A percentile compares a stretch with the other conserved stretches of the same genome.
These are phyloP conservation scores for Sedum album DNA, from an alignment of 164 flowering plant genomes.

Conservation along the genomic window DNA sequence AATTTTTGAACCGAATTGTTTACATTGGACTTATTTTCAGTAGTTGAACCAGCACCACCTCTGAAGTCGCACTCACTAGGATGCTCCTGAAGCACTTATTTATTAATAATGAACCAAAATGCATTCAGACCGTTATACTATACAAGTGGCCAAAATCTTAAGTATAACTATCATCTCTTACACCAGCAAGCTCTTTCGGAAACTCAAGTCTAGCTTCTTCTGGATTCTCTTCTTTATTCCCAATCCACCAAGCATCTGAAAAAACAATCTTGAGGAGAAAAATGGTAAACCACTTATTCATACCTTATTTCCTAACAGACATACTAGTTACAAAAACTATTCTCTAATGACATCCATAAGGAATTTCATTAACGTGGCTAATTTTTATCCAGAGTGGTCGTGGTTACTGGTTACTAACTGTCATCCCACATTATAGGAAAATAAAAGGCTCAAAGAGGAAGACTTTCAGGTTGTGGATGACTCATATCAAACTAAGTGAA, in stretches of 20 bases:
- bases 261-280: conserved; percentile 52
- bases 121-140: neutral
- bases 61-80: conserved; percentile 53
- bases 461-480: too few relatives aligned
- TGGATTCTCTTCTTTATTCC: conserved; percentile 78
- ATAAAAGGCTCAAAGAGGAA: too few relatives aligned
- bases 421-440: too few relatives aligned
- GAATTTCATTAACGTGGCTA: too few relatives aligned
- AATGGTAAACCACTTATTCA: neutral
- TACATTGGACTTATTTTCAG: conserved; percentile 20
- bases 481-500: too few relatives aligned
- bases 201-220: conserved; percentile 70
- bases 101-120: neutral
- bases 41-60: conserved; percentile 72
- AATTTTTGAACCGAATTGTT: conserved; percentile 18
- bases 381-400: neutral
- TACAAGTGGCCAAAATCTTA: neutral
- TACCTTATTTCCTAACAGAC: neutral
- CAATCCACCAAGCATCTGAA: conserved; percentile 97
- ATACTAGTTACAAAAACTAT: neutral
- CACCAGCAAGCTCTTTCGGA: conserved; percentile 65
- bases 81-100: conserved; percentile 34
- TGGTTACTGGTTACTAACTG: too few relatives aligned
- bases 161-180: conserved; percentile 14
- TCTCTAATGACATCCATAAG: neutral